Base-by-base conservation (phyloP, 202 grass and related monocot species). In the Carex sylvatica region DNA sequence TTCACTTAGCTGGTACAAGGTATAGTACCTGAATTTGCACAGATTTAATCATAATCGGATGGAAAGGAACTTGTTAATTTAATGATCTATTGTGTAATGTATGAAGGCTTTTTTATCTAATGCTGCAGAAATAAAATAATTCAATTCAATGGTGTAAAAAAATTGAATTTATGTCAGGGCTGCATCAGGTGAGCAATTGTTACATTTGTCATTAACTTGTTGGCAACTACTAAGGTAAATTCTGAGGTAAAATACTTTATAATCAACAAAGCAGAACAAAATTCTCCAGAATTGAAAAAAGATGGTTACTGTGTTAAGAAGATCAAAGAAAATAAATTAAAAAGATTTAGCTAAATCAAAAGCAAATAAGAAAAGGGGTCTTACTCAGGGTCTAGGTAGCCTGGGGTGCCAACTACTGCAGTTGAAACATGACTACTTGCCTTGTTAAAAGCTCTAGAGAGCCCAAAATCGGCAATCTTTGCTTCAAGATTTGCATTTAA, bases 391-490 rank as follows among this genome's bases (percentile, higher is more conserved):
- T 88, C 87, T 15, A 88, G 19, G 14, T 88, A 88, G 47, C 87
- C 83, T 2, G 83, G 83, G 19, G 87, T 85, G 28, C 87, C 83
- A 8, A 82, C 69, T 2, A 88, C 70, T 15, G 31, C 58, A 13
- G 87, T 88, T 0, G 75, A 88, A 61, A 85, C 62, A 54, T 88
- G 83, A 31, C 18, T 82, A 12, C 44, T 88, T 35, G n/a, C 65
- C 5, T 59, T 47, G 6, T 31, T 69, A 9, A 85, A 92, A 79
- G 60, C 70, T 46, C 84, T 79, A 14, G 87, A 87, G 33, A 91
- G 75, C 0, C 84, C 87, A 54, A 92, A 87, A 86, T 93, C 91
- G 22, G 88, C 56, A n/a, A 93, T 86, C 54, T 88, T 93, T 7
- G 88, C 87, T 53, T 86, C 62, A 0, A 90, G 83, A 77, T 86